These are phyloP conservation scores for Salix viminalis DNA, from an alignment of 345 rosid genomes.

Conservation along the genomic window DNA sequence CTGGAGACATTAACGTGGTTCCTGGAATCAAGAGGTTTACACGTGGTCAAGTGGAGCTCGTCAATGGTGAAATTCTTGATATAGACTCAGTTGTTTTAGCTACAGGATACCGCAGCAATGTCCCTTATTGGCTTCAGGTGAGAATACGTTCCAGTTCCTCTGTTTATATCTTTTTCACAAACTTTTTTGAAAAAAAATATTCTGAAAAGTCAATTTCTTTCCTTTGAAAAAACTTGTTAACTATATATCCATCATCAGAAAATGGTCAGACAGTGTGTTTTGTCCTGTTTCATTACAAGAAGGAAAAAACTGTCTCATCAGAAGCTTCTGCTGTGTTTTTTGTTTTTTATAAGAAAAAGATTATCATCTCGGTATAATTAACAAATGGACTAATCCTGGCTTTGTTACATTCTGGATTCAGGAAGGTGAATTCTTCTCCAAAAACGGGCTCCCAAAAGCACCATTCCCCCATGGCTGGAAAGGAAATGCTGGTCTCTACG, in stretches of 20 bases:
- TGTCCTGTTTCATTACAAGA: background rate
- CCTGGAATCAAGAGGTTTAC: constrained; percentile 63
- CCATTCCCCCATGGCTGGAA: constrained; percentile 90
- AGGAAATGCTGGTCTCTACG: constrained; percentile 73
- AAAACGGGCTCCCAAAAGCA: constrained; percentile 63
- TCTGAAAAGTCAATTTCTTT: too few species aligned
- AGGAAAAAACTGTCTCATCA: background rate
- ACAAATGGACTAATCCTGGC: background rate
- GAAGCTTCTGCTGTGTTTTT: background rate
- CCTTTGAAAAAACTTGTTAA: background rate
- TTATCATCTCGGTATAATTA: background rate
- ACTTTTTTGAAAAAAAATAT: too few species aligned
- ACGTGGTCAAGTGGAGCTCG: constrained; percentile 50
- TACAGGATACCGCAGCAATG: constrained; percentile 75
- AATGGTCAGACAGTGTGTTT: background rate
- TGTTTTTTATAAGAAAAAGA: background rate
- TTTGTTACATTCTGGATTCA: constrained; percentile 17
- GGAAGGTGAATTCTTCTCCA: constrained; percentile 76
- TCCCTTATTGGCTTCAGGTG: constrained; percentile 74
- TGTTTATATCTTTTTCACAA: background rate
- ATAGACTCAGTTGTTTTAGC: constrained; percentile 66
- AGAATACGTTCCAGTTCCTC: constrained; percentile 36
- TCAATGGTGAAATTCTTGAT: constrained; percentile 47
- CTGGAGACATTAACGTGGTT: constrained; percentile 63
- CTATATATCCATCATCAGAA: background rate